Base-by-base conservation (phyloP, 176 grass and related monocot genomes). In the Bolboschoenus planiculmis region DNA sequence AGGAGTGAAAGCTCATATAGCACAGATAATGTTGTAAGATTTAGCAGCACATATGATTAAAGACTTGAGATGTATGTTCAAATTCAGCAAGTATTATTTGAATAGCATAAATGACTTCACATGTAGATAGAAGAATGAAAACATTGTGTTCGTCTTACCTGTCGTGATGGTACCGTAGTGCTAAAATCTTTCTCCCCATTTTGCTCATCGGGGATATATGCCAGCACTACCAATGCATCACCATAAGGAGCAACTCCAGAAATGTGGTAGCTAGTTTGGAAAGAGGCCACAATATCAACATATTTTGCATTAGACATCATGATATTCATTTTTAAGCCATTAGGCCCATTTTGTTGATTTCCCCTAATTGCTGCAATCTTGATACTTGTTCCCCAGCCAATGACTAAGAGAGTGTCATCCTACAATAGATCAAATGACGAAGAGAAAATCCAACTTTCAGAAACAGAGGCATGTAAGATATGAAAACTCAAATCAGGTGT, bases 261-360 rank as follows among this genome's bases (percentile, higher is more conserved):
- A 88, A 99, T 93, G 79, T 95, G 87, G 85, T 93, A 99, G 51
- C 87, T 90, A 40, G 92, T 93, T 83, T 99, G 96, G 81, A 95
- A 99, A 53, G 96, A 99, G 14, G 91, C 96, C 55, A 99, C 96
- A 81, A 99, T 99, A 87, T 95, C 96, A 62, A 95, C 91, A 84
- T 99, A 99, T 90, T 95, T 99, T 24, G 79, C 84, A 90, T 61
- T 86, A 78, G 86, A 78, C 75, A 81, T 53, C 15, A 81, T 87
- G 15, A 90, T 86, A 81, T 80, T 95, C 57, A 85, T 93, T 70
- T 95, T 91, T 76, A 93, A 51, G 37, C 96, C 96, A 93, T 95
- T 99, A 62, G 89, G 78, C 66, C 89, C 89, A 56, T 88, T 86
- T 59, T 90, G 89, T 60, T 23, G 84, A 85, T 91, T 92, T 83